Evolutionary conservation across 2,329 filamentous ascomycete genomes (phyloP), one percentile per base, ranked within the genome.

Genomic region (Gyromitra esculenta): DNA sequence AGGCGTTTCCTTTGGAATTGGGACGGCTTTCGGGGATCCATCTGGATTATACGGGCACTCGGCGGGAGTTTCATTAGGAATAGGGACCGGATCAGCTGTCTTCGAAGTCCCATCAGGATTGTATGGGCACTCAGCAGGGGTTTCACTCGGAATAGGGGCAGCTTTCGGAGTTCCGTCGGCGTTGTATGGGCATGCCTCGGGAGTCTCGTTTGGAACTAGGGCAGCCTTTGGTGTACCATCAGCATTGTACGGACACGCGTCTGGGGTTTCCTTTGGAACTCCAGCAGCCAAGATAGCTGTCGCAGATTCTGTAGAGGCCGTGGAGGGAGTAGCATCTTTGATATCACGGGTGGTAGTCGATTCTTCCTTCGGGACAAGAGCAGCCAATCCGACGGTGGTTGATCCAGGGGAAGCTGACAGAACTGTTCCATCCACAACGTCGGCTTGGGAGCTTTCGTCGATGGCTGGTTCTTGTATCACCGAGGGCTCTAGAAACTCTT

Each of bases 331-430:
- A 73, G 85, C 84, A 74, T 87, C 85, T 57, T 86, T 85, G 80
- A 83, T 83, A 73, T 86, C 82, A 66, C 86, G 84, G 63, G 82
- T 81, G 79, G 85, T 83, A 80, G 83, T 83, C 68, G n/a, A 52
- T 31, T 48, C 82, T 54, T 59, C 66, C 31, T 59, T 78, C 21
- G 77, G 79, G 18, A 64, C 90, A 78, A 89, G 84, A 67, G 87
- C 90, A 75, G 91, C 91, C 83, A 94, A 86, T 56, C 86, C 87
- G 80, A 90, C 90, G 73, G 92, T 94, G 62, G 91, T 91, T 63
- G 92, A 90, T 76, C 88, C 86, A 74, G 92, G 91, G 50, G 89
- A 88, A 75, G 89, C 91, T 64, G 90, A 90, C 80, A 89, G 92
- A 83, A 91, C 87, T n/a, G 62, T 64, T 25, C 69, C 65, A 9